phyloP scores from a whole-genome alignment of 2,329 filamentous ascomycete species.

The Ophiostoma fasciatum region DNA sequence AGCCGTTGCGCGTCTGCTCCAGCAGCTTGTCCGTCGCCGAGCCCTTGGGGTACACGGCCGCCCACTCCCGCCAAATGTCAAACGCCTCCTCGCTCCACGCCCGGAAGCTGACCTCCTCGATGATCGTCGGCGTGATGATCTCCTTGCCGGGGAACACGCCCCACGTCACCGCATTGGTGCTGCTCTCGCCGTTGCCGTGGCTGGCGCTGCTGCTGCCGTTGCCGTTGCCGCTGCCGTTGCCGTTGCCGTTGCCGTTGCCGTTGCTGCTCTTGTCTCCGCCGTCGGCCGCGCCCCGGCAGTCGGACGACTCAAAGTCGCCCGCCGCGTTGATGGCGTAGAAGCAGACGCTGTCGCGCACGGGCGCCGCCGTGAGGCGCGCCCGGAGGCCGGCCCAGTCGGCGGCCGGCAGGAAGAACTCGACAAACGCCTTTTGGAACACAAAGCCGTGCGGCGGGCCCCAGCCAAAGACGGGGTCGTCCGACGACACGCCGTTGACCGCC shows the following conservation, averaged over 20 bases:
- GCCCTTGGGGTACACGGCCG: constrained; percentile 65
- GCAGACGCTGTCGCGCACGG: constrained; percentile 52
- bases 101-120: constrained; percentile 92
- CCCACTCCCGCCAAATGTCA: constrained; percentile 91
- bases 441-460: constrained; percentile 91
- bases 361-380: constrained; percentile 41
- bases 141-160: constrained; percentile 98
- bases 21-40: constrained; percentile 60
- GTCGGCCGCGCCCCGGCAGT: no score
- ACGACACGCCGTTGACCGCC: constrained; percentile 73
- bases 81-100: constrained; percentile 96
- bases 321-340: constrained; percentile 74
- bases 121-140: constrained; percentile 96
- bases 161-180: constrained; percentile 94
- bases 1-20: constrained; percentile 48
- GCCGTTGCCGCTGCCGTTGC: neutral
- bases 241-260: constrained; percentile 18
- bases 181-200: constrained; percentile 23
- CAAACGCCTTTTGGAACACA: constrained; percentile 96
- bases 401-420: constrained; percentile 80
- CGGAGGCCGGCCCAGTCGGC: constrained; percentile 57
- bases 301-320: constrained; percentile 66
- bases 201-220: no score
- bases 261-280: constrained; percentile 9
- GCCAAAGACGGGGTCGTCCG: constrained; percentile 65